phyloP scores from a whole-genome alignment of 116 monocot genomes.

The Phalaenopsis hybrid region DNA sequence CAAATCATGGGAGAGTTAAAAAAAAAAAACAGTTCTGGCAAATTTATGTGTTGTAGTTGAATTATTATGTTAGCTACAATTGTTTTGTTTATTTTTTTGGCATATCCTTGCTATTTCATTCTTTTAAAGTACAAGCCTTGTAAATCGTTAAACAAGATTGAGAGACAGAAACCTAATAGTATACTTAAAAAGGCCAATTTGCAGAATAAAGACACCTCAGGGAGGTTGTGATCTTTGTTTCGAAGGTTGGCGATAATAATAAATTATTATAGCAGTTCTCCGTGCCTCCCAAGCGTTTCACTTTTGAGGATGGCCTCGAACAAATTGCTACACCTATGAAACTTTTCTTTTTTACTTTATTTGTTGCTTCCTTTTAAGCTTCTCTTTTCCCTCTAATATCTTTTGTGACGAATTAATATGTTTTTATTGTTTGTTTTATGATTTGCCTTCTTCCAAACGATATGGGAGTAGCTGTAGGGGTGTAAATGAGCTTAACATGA shows the following conservation, averaged over 20 bases:
- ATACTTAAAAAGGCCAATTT: neutral
- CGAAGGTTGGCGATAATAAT: slow-evolving; percentile 12
- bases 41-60: too few relatives aligned
- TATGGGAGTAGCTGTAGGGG: too few relatives aligned
- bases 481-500: too few relatives aligned
- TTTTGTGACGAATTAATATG: too few relatives aligned
- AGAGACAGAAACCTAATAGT: neutral
- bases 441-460: too few relatives aligned
- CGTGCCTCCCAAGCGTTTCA: neutral
- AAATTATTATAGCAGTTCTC: slow-evolving; percentile 3
- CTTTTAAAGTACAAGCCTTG: neutral
- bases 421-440: too few relatives aligned
- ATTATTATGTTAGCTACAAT: too few relatives aligned
- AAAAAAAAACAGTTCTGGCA: too few relatives aligned
- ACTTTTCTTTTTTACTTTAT: too few relatives aligned
- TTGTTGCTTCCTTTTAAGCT: too few relatives aligned
- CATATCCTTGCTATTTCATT: neutral
- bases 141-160: neutral
- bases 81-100: neutral
- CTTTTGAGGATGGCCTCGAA: slow-evolving; percentile 3
- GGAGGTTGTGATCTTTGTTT: slow-evolving; percentile 11
- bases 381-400: too few relatives aligned
- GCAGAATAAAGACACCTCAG: neutral
- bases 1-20: too few relatives aligned
- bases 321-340: neutral